These are phyloP conservation scores for Licmophora abbreviata DNA, from an alignment of 108 stramenopile species.

Conservation along the genomic window DNA sequence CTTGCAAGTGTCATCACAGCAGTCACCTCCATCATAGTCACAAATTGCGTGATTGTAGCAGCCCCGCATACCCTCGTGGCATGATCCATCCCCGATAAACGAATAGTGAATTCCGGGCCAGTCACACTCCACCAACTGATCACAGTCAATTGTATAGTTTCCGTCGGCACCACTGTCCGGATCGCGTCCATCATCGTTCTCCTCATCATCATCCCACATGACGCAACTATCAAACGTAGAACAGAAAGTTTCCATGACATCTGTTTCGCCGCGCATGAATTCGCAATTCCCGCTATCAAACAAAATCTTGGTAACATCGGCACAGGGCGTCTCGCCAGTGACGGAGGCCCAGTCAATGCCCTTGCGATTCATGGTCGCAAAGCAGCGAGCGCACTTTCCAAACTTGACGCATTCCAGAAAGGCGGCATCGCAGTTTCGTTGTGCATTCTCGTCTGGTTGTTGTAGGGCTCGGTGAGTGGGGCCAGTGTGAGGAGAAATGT, in stretches of 20 bases:
- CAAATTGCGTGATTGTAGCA: conserved; percentile 87
- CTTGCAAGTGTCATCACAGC: conserved; percentile 75
- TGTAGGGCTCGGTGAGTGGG: no score
- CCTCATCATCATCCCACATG: conserved; percentile 42
- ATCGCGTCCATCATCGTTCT: conserved; percentile 9
- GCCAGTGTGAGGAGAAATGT: no score
- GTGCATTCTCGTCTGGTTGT: no score
- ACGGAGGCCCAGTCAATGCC: conserved; percentile 79
- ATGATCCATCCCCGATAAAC: conserved; percentile 80
- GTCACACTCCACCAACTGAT: conserved; percentile 53
- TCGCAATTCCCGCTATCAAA: conserved; percentile 38
- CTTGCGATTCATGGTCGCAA: conserved; percentile 38
- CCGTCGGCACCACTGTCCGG: conserved; percentile 4
- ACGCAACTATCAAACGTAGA: conserved; percentile 70
- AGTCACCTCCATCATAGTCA: conserved; percentile 84
- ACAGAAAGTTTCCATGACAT: conserved; percentile 44
- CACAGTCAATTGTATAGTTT: conserved; percentile 48
- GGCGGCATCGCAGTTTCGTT: conserved; percentile 42
- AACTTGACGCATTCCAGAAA: conserved; percentile 60
- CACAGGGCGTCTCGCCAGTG: conserved; percentile 57
- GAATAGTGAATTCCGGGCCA: conserved; percentile 72
- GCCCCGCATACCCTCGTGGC: conserved; percentile 72
- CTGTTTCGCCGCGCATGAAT: conserved; percentile 20
- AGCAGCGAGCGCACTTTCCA: conserved; percentile 58
- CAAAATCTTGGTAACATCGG: conserved; percentile 47